Evolutionary conservation across 2,329 filamentous ascomycete species (phyloP), one percentile per base, ranked within the genome.

Genomic region (Neophaeococcomyces aloes): DNA sequence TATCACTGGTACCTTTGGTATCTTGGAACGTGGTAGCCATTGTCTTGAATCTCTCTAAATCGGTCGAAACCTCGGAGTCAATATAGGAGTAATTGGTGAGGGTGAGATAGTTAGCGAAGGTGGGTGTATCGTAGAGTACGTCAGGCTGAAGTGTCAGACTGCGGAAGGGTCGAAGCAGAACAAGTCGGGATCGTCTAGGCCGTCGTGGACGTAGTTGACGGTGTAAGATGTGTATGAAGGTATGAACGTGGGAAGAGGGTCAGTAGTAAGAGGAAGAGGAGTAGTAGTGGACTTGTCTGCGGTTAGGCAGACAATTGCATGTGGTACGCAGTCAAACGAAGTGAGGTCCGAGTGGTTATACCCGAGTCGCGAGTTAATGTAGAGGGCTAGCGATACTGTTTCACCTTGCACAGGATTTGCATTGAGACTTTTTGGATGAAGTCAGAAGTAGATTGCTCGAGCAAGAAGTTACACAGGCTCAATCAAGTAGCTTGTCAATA

Each of bases 131-230:
- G 18, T 30, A n/a, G 13, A 17, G 25, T 15, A 7, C 7, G 14
- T 25, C 36, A 25, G 36, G 13, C 21, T 38, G 23, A 21, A 30
- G 37, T 30, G 29, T 17, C 23, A 19, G 11, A 15, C 37, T 29
- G 37, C 27, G 45, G 48, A 48, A 47, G 44, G 45, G 40, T 45
- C 38, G 42, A 42, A 36, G 40, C 38, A 33, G 33, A 45, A 23
- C 31, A 31, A 27, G 34, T 36, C 17, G 27, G 33, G 38, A 31
- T 14, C 21, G 33, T 36, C 33, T 13, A 21, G 10, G 18, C 33
- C 3, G 18, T 36, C 6, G 19, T 6, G 33, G 33, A 6, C 19
- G 14, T 7, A 15, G 18, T 19, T 36, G 33, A 17, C n/a, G n/a
- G n/a, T n/a, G n/a, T n/a, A n/a, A n/a, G n/a, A n/a, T n/a, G n/a